phyloP scores from a whole-genome alignment of 2,329 filamentous ascomycete species.

The Ophiostoma montium region DNA sequence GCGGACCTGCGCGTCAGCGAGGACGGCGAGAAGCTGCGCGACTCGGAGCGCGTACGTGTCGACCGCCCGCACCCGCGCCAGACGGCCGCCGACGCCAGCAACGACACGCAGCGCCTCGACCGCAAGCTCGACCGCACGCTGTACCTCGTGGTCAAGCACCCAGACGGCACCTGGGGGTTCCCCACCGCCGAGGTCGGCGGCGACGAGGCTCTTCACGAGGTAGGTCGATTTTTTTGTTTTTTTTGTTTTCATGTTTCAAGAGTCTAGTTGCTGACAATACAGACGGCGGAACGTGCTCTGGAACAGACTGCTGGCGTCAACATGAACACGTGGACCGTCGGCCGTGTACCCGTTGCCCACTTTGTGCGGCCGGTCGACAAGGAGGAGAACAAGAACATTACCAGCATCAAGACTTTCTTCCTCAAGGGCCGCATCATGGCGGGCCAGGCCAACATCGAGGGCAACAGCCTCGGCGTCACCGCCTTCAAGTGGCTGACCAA shows the following conservation, averaged over 20 bases:
- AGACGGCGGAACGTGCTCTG: constrained; percentile 75
- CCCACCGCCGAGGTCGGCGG: constrained; percentile 55
- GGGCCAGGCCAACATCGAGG: constrained; percentile 70
- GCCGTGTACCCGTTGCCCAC: constrained; percentile 78
- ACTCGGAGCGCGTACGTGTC: constrained; percentile 48
- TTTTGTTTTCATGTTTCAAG: constrained; percentile 13
- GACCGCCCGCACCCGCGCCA: constrained; percentile 55
- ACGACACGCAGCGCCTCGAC: constrained; percentile 57
- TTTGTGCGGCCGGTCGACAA: constrained; percentile 40
- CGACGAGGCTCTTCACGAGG: constrained; percentile 69
- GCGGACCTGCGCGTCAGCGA: constrained; percentile 51
- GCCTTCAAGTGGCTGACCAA: constrained; percentile 90
- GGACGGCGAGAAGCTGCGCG: constrained; percentile 43
- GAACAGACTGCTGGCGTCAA: constrained; percentile 68
- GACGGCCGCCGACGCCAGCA: constrained; percentile 60
- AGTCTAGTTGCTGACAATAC: constrained; percentile 3
- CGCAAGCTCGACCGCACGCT: constrained; percentile 63
- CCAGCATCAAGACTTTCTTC: constrained; percentile 82
- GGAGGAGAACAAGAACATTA: neutral
- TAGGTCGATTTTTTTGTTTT: too few species aligned
- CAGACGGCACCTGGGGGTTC: constrained; percentile 65
- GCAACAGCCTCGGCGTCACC: constrained; percentile 55
- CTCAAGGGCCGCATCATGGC: constrained; percentile 94
- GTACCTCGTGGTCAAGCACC: constrained; percentile 70
- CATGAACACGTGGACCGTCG: constrained; percentile 98